Evolutionary conservation across 768 basidiomycete genomes (phyloP).

Genomic region (Termitomyces heimii): DNA sequence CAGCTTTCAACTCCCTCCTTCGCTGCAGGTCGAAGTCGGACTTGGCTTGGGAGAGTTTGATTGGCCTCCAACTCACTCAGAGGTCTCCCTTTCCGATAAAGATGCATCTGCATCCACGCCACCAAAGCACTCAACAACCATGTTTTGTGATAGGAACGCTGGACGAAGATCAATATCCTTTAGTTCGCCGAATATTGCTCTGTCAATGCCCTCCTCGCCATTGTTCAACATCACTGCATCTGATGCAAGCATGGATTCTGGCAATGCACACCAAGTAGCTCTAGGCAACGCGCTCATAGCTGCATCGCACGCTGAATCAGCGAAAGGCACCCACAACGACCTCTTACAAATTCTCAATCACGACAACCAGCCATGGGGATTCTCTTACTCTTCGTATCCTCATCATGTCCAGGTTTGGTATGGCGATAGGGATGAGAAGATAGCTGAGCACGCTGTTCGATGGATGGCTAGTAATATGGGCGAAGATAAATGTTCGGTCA

Average conservation of each 20-base stretch:
- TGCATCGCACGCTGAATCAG: conserved; percentile 92
- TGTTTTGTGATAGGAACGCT: conserved; percentile 32
- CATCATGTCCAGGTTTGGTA: conserved; percentile 85
- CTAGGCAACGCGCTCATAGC: conserved; percentile 89
- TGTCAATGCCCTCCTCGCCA: conserved; percentile 46
- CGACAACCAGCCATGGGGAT: conserved; percentile 85
- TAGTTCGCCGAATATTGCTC: conserved; percentile 38
- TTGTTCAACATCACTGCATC: conserved; percentile 38
- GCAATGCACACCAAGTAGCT: conserved; percentile 52
- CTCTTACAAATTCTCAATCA: conserved; percentile 90
- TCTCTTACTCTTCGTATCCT: conserved; percentile 77
- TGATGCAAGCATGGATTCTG: conserved; percentile 22
- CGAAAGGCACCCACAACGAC: conserved; percentile 87
- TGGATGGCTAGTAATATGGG: conserved; percentile 92
- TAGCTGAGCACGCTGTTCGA: conserved; percentile 82
- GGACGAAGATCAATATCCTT: conserved; percentile 77
- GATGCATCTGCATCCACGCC: conserved; percentile 21
- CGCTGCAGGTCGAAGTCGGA: conserved; percentile 48
- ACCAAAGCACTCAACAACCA: conserved; percentile 28
- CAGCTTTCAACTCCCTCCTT: conserved; percentile 49
- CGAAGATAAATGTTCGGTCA: conserved; percentile 65
- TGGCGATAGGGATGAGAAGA: conserved; percentile 90
- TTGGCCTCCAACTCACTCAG: conserved; percentile 36
- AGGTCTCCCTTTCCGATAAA: conserved; percentile 19
- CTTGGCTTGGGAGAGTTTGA: conserved; percentile 50